Evolutionary conservation across 2,329 filamentous ascomycete genomes (phyloP).

Genomic region (Coniosporium tulheliwenetii): DNA sequence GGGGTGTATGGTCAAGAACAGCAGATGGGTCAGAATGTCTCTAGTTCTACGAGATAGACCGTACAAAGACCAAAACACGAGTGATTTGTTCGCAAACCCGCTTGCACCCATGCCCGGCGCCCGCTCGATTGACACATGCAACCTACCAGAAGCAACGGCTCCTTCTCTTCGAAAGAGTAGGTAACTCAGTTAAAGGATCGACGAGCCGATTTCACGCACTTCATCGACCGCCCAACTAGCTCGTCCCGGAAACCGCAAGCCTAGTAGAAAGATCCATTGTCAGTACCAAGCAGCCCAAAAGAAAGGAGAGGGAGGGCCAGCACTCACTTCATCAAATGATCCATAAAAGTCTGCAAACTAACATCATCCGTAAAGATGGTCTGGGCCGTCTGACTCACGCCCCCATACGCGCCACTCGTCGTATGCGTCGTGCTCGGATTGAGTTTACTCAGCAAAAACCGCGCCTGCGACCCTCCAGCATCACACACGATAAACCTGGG

Average conservation of each 20-base stretch:
- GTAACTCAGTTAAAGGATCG: too few species aligned
- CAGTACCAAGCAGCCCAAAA: neutral
- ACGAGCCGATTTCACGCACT: too few species aligned
- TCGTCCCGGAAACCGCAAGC: constrained; percentile 5
- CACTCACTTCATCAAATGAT: constrained; percentile 94
- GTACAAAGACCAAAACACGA: too few species aligned
- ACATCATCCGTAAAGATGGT: constrained; percentile 99
- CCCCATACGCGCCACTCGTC: constrained; percentile 68
- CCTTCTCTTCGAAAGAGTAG: too few species aligned
- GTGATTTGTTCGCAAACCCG: too few species aligned
- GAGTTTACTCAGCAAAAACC: constrained; percentile 91
- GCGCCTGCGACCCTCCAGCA: constrained; percentile 92
- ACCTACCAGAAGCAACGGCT: too few species aligned
- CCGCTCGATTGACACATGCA: too few species aligned
- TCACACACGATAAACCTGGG: constrained; percentile 98
- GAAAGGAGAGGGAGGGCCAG: too few species aligned
- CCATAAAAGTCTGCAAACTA: constrained; percentile 97
- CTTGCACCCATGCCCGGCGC: too few species aligned
- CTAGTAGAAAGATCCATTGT: neutral
- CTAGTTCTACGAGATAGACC: too few species aligned
- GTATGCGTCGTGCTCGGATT: constrained; percentile 97
- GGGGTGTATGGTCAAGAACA: too few species aligned
- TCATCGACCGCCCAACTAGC: neutral
- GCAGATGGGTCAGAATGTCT: too few species aligned
- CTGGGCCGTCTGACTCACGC: constrained; percentile 77